phyloP scores from a whole-genome alignment of 495 filamentous ascomycete species.

The Echria macrotheca region DNA sequence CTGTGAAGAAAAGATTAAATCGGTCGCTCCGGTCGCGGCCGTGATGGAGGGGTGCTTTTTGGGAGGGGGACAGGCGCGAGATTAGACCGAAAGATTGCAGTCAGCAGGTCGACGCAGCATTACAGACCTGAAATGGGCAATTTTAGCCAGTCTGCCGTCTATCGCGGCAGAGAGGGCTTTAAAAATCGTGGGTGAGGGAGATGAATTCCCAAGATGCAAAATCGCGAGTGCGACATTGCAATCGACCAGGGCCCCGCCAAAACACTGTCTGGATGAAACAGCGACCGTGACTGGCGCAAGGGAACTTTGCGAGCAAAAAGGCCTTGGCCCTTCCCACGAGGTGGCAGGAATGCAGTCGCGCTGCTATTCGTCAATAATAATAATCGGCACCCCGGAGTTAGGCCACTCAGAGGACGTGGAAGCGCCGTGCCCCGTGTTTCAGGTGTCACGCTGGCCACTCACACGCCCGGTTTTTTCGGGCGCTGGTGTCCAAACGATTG shows the following conservation, averaged over 20 bases:
- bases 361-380: constrained; percentile 5
- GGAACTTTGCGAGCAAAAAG: constrained; percentile 11
- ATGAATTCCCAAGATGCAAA: constrained; percentile 15
- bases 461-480: constrained; percentile 10
- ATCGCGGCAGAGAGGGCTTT: constrained; percentile 8
- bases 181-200: constrained; percentile 14
- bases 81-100: constrained; percentile 16
- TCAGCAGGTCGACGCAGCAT: constrained; percentile 4
- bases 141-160: constrained; percentile 4
- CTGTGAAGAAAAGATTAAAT: too few species aligned
- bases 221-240: constrained; percentile 19
- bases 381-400: neutral
- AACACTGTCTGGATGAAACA: constrained; percentile 5
- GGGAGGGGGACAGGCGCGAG: constrained; percentile 10
- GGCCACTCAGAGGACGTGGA: neutral
- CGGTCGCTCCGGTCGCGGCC: neutral
- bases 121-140: constrained; percentile 3
- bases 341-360: too few species aligned
- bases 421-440: constrained; percentile 4
- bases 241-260: constrained; percentile 15
- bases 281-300: neutral
- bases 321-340: too few species aligned
- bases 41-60: neutral
- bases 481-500: constrained; percentile 18
- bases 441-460: constrained; percentile 18